Evolutionary conservation across 2,329 filamentous ascomycete genomes (phyloP), one percentile per base, ranked within the genome.

Genomic region (Botrytis pseudocinerea): DNA sequence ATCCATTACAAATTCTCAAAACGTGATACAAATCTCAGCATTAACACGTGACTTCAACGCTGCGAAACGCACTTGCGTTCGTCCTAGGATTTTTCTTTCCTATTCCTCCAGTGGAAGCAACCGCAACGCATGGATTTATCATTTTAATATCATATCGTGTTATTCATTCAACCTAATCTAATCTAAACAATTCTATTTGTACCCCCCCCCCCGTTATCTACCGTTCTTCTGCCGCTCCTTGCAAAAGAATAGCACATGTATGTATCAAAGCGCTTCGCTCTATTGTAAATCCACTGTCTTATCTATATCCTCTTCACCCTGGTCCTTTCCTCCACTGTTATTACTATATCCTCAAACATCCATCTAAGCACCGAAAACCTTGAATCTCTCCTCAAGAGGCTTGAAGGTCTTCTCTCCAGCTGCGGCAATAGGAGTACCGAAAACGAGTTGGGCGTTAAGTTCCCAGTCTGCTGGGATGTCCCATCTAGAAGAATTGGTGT

Each of bases 401-500:
- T 86, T 82, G 82, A 90, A 90, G 25, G 84, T 81, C 88, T 95
- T 94, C 81, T 89, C 86, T 22, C 84, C 86, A 10, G 90, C 82
- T 75, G 86, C 85, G 66, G 82, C 88, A 32, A 85, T 85, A 70
- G 85, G 86, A 75, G 80, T 89, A 76, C 93, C 93, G 83, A 97
- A 96, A 79, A 97, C 94, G 77, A 98, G 85, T 87, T 97, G 93
- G 38, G 92, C 91, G 80, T 91, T 89, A 76, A 97, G 87, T 80
- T 88, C 89, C 94, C 94, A 97, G 78, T 87, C 87, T 28, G 83
- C 80, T 61, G 93, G 92, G 46, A 97, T 78, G 73, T 87, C 87
- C 92, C 93, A 97, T 78, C 89, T 85, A 75, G 83, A 71, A 57
- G n/a, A 57, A 4, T 35, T 10, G 9, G 10, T 14, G 9, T 70